Evolutionary conservation across 768 basidiomycete species (phyloP).

Genomic region (Nevesoporus exiguus): DNA sequence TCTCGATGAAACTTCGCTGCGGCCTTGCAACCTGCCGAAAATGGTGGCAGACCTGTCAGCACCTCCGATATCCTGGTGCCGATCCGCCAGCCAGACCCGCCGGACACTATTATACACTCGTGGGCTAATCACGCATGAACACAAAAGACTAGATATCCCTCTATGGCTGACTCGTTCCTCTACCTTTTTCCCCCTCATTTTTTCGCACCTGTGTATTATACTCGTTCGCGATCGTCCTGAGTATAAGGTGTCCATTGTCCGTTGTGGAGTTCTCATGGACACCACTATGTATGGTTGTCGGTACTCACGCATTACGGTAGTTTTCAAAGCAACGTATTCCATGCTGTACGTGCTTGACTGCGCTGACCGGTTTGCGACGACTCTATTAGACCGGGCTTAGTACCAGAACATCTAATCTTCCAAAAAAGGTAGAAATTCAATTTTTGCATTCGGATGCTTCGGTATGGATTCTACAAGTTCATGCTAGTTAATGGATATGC

Average conservation of each 20-base stretch:
- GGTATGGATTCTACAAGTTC: no score
- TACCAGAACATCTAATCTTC: no score
- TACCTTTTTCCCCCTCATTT: no score
- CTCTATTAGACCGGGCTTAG: no score
- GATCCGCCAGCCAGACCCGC: conserved; percentile 36
- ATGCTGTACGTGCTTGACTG: no score
- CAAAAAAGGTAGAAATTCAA: no score
- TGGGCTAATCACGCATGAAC: conserved; percentile 33
- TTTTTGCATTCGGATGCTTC: no score
- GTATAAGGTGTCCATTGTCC: background rate
- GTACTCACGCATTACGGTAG: conserved; percentile 23
- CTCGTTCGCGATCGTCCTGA: background rate
- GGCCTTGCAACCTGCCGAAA: conserved; percentile 16
- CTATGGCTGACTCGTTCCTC: background rate
- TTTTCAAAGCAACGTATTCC: no score
- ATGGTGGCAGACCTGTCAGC: conserved; percentile 13
- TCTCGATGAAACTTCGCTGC: conserved; percentile 22
- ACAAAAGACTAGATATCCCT: conserved; percentile 1
- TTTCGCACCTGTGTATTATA: background rate
- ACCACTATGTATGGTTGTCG: conserved; percentile 12
- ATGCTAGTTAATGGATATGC: no score
- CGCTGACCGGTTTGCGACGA: no score
- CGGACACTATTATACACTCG: conserved; percentile 32
- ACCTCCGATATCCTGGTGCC: conserved; percentile 24
- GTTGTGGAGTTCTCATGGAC: background rate